Conservation (phyloP, 2,329 filamentous ascomycete genomes). For the Cercospora sojina region DNA sequence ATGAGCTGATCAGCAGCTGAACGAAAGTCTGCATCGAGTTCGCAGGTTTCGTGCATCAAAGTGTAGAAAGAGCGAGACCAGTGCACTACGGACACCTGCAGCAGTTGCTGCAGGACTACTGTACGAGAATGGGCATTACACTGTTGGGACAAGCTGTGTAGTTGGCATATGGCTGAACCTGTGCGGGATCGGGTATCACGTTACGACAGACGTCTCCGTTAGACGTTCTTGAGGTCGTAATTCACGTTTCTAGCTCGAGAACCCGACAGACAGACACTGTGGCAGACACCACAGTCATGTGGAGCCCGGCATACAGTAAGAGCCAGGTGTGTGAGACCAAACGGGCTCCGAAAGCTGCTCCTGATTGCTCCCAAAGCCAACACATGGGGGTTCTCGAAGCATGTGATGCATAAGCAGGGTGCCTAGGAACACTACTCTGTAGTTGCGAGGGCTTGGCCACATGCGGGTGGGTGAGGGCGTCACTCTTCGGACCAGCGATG, state of each 20-base stretch:
- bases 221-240: neutral
- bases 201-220: too few relatives aligned
- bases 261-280: neutral
- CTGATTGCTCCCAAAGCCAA: neutral
- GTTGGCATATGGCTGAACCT: neutral
- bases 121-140: neutral
- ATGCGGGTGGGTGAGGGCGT: neutral
- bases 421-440: neutral
- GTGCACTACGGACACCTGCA: neutral
- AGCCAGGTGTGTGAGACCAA: neutral
- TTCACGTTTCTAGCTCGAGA: neutral
- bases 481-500: neutral
- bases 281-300: neutral
- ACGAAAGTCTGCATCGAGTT: neutral
- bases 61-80: neutral
- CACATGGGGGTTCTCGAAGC: neutral
- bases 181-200: neutral
- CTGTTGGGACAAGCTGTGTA: neutral
- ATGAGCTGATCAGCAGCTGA: neutral
- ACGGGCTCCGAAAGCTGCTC: neutral
- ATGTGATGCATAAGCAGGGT: neutral
- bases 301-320: neutral
- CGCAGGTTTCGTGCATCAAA: neutral
- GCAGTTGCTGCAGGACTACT: neutral
- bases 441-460: neutral